Evolutionary conservation across 257 asterid genomes (phyloP).

Genomic region (Capsicum rhomboideum): DNA sequence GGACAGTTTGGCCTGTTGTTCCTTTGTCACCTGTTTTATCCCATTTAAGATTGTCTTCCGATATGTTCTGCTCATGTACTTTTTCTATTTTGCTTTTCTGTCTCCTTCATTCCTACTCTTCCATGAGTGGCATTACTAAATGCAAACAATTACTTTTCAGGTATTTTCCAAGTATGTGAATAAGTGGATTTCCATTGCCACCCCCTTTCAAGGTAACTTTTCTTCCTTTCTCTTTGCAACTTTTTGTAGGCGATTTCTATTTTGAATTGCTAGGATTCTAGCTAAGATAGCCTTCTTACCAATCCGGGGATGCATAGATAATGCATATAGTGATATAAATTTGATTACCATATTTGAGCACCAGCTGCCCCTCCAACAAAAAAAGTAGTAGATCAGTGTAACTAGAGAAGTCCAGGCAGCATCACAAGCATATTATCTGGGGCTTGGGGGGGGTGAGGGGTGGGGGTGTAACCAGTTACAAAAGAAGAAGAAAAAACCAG

Average conservation of each 20-base stretch:
- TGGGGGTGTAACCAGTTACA: not conserved
- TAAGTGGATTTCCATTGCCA: conserved; percentile 78
- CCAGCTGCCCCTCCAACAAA: not conserved
- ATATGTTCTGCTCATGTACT: not conserved
- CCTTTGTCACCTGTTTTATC: not conserved
- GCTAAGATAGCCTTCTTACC: not conserved
- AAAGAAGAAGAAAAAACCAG: not conserved
- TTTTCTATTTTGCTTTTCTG: not conserved
- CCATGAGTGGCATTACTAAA: not conserved
- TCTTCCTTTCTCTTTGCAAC: not conserved
- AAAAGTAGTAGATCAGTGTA: not conserved
- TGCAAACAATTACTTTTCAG: conserved; percentile 29
- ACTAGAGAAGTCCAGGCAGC: not conserved
- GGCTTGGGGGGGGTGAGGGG: not conserved
- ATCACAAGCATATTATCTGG: not conserved
- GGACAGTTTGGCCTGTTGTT: not conserved
- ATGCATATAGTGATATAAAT: not conserved
- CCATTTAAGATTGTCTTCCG: not conserved
- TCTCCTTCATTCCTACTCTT: not conserved
- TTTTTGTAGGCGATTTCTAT: not conserved
- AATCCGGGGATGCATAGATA: not conserved
- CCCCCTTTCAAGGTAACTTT: conserved; percentile 77
- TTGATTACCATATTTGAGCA: not conserved
- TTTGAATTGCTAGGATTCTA: not conserved
- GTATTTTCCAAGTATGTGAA: conserved; percentile 62